Evolutionary conservation across 306 rosid species (phyloP).

Genomic region (Carpinus viminea): DNA sequence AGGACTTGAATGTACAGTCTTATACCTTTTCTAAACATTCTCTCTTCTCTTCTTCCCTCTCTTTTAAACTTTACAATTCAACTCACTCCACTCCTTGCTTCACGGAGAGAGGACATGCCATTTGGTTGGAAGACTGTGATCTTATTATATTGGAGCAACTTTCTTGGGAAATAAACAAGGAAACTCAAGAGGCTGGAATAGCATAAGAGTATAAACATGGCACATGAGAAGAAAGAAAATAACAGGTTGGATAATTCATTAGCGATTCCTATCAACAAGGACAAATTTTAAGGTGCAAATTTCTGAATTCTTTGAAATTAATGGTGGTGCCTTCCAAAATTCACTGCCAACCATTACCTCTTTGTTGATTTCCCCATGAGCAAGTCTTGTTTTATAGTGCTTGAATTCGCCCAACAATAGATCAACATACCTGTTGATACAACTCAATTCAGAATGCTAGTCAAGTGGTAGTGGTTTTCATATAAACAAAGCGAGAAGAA

Average conservation of each 20-base stretch:
- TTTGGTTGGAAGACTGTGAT: not conserved
- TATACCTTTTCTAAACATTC: no score
- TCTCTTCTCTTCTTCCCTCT: no score
- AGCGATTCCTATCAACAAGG: not conserved
- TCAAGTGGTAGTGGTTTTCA: constrained; percentile 11
- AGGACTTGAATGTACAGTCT: no score
- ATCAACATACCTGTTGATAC: constrained; percentile 78
- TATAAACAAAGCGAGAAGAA: not conserved
- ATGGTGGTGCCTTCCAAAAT: constrained; percentile 7
- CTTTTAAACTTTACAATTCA: no score
- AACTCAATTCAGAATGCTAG: constrained; percentile 40
- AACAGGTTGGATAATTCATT: not conserved
- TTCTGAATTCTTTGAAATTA: not conserved
- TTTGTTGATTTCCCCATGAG: constrained; percentile 81
- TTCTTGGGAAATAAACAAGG: not conserved
- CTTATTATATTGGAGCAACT: not conserved
- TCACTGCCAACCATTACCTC: constrained; percentile 62
- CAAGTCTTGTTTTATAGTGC: constrained; percentile 94
- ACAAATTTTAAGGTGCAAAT: not conserved
- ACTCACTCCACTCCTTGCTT: not conserved
- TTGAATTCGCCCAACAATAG: constrained; percentile 96
- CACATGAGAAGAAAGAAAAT: not conserved
- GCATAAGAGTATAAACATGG: not conserved
- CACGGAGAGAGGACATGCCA: not conserved
- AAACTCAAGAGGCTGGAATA: not conserved